Evolutionary conservation across 2,329 filamentous ascomycete genomes (phyloP), one percentile per base, ranked within the genome.

Genomic region (Botrytis elliptica): DNA sequence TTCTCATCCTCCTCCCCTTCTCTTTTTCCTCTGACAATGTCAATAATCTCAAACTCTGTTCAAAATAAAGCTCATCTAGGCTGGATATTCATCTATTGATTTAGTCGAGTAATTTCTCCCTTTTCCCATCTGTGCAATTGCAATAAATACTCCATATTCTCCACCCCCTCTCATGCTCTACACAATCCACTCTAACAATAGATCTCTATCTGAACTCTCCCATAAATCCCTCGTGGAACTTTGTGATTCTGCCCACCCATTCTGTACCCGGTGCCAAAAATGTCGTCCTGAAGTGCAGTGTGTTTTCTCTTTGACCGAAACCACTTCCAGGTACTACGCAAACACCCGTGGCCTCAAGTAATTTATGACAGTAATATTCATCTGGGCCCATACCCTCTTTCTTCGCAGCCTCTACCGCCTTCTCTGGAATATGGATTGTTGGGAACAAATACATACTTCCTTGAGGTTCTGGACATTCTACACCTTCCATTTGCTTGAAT

Each of bases 361-460:
- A 86, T 75, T 90, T 88, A 85, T 97, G 88, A 84, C 92, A 94
- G 87, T 99, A 99, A 85, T 97, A 97, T 83, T 98, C 95, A 80
- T 99, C 96, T 1, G 95, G 85, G 20, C 87, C 85, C 80, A 92
- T 92, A 79, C 90, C 90, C 82, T 94, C 93, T 75, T 91, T 85
- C 80, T 86, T 83, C 52, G 96, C 96, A 25, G 93, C 93, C 77
- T 91, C 91, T 75, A 91, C 84, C 59, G 94, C 96, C 84, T 93
- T 93, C 38, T 84, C 79, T 2, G 96, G 89, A 38, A 99, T 86
- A 49, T 86, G 90, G 84, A 99, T 97, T 79, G 93, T 96, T 38
- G 96, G 96, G 89, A 98, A 99, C 80, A 99, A 92, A 86, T 99
- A 99, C 96, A 99, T 99, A 82, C 84, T 74, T 82, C 90, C 88